Conservation (phyloP, 345 rosid species). For the Linum tenue region DNA sequence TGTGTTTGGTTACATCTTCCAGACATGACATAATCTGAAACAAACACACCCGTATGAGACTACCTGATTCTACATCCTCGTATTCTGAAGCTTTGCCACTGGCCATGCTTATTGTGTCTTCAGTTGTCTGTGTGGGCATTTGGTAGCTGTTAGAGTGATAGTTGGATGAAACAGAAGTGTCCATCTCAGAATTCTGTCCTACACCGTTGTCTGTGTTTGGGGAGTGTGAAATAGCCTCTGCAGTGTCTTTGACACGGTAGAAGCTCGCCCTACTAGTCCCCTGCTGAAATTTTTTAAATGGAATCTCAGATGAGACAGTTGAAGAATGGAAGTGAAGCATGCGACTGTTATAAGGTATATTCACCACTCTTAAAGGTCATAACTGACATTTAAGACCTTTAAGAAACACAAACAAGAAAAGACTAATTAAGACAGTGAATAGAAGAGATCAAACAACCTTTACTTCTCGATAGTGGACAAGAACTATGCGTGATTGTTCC, state of each 20-base stretch:
- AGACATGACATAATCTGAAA: slow-evolving; percentile 6
- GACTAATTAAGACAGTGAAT: neutral
- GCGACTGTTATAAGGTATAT: neutral
- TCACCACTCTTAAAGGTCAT: neutral
- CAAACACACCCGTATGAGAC: slow-evolving; percentile 8
- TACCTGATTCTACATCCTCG: slow-evolving; percentile 91
- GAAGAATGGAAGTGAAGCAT: no score
- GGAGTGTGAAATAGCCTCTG: slow-evolving; percentile 32
- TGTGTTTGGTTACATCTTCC: slow-evolving; percentile 2
- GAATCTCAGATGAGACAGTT: neutral
- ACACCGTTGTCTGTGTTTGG: slow-evolving; percentile 36
- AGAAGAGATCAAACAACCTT: slow-evolving; percentile 37
- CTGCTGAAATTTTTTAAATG: slow-evolving; percentile 24
- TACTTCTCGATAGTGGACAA: slow-evolving; percentile 87
- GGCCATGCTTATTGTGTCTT: slow-evolving; percentile 49
- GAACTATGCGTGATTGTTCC: slow-evolving; percentile 71
- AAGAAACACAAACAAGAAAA: neutral
- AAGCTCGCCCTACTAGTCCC: slow-evolving; percentile 56
- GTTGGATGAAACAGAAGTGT: slow-evolving; percentile 49
- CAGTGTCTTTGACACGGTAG: slow-evolving; percentile 42
- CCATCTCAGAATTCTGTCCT: slow-evolving; percentile 34
- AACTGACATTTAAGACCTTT: neutral
- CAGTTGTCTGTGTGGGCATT: slow-evolving; percentile 41
- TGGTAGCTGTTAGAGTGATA: slow-evolving; percentile 33
- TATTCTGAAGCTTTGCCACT: slow-evolving; percentile 58